Evolutionary conservation across 805 yeast genomes (phyloP).

Genomic region (Teunomyces lycoperdinae): DNA sequence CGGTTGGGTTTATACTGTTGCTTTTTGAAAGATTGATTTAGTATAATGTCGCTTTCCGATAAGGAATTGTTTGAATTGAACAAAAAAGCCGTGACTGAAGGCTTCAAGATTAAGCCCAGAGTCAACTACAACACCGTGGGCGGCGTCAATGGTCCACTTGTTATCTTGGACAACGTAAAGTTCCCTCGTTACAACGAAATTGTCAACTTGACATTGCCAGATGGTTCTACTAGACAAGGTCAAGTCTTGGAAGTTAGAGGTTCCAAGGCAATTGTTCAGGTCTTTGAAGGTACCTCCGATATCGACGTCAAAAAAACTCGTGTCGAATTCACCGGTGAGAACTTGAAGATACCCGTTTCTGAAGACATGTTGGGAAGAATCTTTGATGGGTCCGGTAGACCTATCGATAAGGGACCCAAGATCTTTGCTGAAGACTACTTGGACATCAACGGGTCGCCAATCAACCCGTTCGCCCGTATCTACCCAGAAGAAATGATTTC

Average conservation of each 20-base stretch:
- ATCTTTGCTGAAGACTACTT: slow-evolving; percentile 97
- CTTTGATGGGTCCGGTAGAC: slow-evolving; percentile 98
- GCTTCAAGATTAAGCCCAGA: slow-evolving; percentile 89
- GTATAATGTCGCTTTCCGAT: slow-evolving; percentile 34
- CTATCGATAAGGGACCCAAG: slow-evolving; percentile 97
- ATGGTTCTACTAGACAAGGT: slow-evolving; percentile 92
- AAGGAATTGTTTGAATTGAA: slow-evolving; percentile 65
- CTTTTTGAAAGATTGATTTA: neutral
- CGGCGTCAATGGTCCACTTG: slow-evolving; percentile 98
- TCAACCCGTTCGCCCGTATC: slow-evolving; percentile 96
- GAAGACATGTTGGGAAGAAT: slow-evolving; percentile 98
- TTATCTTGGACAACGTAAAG: slow-evolving; percentile 53
- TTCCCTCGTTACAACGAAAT: slow-evolving; percentile 85
- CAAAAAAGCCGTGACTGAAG: slow-evolving; percentile 88
- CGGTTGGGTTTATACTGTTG: too few species aligned
- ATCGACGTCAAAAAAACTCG: slow-evolving; percentile 97
- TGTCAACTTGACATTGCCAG: slow-evolving; percentile 94
- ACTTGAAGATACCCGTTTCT: slow-evolving; percentile 87
- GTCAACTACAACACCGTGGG: slow-evolving; percentile 93
- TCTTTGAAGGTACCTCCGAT: slow-evolving; percentile 98
- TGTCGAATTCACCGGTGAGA: slow-evolving; percentile 96
- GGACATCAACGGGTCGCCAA: slow-evolving; percentile 98
- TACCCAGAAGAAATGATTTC: slow-evolving; percentile 99
- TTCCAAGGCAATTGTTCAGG: slow-evolving; percentile 95
- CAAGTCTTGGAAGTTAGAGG: slow-evolving; percentile 98